phyloP scores from a whole-genome alignment of 495 filamentous ascomycete genomes.

The Glutinoglossum americanum region DNA sequence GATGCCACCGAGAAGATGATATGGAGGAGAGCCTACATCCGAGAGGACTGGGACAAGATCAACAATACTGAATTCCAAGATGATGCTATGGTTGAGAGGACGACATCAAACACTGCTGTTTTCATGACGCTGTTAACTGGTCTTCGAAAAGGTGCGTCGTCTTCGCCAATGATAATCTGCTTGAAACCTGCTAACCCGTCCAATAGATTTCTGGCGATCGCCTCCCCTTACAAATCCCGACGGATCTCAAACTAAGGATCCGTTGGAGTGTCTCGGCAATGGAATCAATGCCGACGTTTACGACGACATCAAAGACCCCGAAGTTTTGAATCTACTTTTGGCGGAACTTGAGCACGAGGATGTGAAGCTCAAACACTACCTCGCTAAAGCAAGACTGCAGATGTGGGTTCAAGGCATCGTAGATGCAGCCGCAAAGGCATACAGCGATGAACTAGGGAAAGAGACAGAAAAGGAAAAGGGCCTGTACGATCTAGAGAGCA shows the following conservation, averaged over 20 bases:
- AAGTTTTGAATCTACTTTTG: neutral
- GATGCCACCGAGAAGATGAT: slow-evolving; percentile 44
- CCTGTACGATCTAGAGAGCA: neutral
- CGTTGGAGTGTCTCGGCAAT: neutral
- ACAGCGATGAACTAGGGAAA: neutral
- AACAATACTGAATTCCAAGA: slow-evolving; percentile 13
- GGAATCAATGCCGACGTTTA: neutral
- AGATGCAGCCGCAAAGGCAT: neutral
- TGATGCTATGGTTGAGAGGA: slow-evolving; percentile 12
- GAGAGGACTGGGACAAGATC: slow-evolving; percentile 32
- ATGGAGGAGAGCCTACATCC: slow-evolving; percentile 63
- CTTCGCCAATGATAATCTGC: neutral
- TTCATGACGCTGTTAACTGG: slow-evolving; percentile 14
- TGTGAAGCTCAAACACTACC: neutral
- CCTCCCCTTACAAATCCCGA: slow-evolving; percentile 5
- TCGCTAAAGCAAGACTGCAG: neutral
- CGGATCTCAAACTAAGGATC: neutral
- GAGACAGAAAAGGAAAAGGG: neutral
- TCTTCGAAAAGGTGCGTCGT: slow-evolving; percentile 9
- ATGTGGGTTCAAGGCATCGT: neutral
- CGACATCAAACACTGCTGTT: slow-evolving; percentile 12
- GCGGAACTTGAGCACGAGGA: neutral
- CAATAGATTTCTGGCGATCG: neutral
- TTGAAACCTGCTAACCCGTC: neutral
- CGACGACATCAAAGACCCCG: neutral